phyloP scores from a whole-genome alignment of 768 basidiomycete genomes.

The Albatrellus ellisii region DNA sequence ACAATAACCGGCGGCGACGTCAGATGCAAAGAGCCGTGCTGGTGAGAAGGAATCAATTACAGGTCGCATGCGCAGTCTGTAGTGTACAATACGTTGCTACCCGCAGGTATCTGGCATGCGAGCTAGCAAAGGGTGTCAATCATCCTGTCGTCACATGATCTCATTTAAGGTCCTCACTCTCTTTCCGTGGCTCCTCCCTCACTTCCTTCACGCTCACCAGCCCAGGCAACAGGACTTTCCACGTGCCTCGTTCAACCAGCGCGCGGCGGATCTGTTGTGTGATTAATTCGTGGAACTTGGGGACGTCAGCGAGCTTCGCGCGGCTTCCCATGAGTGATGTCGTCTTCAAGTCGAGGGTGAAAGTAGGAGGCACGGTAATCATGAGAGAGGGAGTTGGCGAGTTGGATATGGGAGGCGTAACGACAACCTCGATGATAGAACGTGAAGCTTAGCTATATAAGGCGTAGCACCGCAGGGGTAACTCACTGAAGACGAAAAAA shows the following conservation, averaged over 20 bases:
- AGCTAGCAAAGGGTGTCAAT: too few species aligned
- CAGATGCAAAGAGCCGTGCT: too few species aligned
- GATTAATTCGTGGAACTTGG: slow-evolving; percentile 93
- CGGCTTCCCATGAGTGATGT: slow-evolving; percentile 91
- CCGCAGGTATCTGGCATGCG: too few species aligned
- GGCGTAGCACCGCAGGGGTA: slow-evolving; percentile 17
- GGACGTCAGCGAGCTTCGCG: slow-evolving; percentile 95
- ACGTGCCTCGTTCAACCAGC: slow-evolving; percentile 33
- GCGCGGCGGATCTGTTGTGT: slow-evolving; percentile 43
- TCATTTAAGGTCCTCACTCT: background rate
- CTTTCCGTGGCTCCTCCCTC: slow-evolving; percentile 20
- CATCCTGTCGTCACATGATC: too few species aligned
- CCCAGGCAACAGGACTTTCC: slow-evolving; percentile 59
- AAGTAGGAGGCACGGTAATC: slow-evolving; percentile 71
- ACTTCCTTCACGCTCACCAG: slow-evolving; percentile 25
- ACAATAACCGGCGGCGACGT: too few species aligned
- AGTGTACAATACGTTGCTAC: too few species aligned
- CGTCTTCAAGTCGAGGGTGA: slow-evolving; percentile 75
- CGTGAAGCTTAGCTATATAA: background rate
- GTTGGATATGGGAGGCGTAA: slow-evolving; percentile 46
- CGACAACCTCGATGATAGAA: slow-evolving; percentile 33
- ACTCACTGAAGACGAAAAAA: slow-evolving; percentile 52
- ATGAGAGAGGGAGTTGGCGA: slow-evolving; percentile 47
- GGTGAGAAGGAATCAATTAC: too few species aligned
- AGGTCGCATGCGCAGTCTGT: too few species aligned